Conservation (phyloP, 2,329 filamentous ascomycete species). For the Talaromyces marneffei region DNA sequence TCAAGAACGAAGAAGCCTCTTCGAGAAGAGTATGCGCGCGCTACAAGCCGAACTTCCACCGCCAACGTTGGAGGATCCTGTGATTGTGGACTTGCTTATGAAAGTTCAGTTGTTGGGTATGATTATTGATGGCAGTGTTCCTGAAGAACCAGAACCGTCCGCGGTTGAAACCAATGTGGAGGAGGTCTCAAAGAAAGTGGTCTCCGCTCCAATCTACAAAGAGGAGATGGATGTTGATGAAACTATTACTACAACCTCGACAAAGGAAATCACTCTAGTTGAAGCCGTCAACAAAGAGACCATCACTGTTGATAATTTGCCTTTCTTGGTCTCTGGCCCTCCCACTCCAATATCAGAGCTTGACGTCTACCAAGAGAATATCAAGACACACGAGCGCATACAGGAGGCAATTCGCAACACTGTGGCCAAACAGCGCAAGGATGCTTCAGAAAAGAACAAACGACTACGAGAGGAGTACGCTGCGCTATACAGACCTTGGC, state of each 20-base stretch:
- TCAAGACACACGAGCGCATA: conserved; percentile 32
- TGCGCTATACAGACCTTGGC: conserved; percentile 41
- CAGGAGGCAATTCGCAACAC: conserved; percentile 34
- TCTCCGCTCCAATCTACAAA: conserved; percentile 15
- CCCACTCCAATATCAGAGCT: conserved; percentile 42
- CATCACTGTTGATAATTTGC: conserved; percentile 40
- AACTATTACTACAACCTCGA: conserved; percentile 9
- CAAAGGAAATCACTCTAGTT: conserved; percentile 5
- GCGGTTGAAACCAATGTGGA: conserved; percentile 19
- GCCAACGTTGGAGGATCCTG: conserved; percentile 38
- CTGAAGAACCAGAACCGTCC: conserved; percentile 25
- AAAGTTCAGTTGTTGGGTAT: conserved; percentile 42
- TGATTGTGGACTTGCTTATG: conserved; percentile 36
- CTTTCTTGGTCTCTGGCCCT: conserved; percentile 40
- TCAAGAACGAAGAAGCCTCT: conserved; percentile 40
- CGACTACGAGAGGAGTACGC: conserved; percentile 37
- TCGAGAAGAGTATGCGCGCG: conserved; percentile 41
- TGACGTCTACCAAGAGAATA: conserved; percentile 41
- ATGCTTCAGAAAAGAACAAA: conserved; percentile 36
- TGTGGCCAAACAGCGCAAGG: conserved; percentile 35
- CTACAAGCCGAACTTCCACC: conserved; percentile 40
- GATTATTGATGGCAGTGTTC: conserved; percentile 31
- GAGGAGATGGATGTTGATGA: conserved; percentile 21
- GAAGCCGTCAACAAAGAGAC: conserved; percentile 20
- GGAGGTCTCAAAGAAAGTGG: conserved; percentile 2